Evolutionary conservation across 768 basidiomycete genomes (phyloP).

Genomic region (Cystofilobasidium ferigula): DNA sequence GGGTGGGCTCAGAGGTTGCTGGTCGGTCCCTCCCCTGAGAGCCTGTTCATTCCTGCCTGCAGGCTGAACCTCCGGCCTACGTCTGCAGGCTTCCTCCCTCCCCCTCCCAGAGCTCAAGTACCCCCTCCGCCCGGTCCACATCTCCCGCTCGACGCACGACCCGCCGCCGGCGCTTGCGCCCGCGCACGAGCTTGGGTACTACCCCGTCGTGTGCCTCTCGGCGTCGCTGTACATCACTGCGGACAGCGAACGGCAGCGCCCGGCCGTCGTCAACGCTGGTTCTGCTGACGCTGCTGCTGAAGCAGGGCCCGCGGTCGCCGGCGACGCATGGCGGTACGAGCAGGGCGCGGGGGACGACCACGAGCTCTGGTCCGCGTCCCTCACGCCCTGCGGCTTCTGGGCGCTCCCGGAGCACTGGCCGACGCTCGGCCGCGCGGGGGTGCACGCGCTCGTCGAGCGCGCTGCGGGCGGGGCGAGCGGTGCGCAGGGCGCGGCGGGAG

Average conservation of each 20-base stretch:
- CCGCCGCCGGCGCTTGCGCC: slow-evolving; percentile 12
- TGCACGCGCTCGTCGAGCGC: slow-evolving; percentile 6
- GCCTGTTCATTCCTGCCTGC: not conserved
- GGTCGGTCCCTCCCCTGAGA: slow-evolving; percentile 40
- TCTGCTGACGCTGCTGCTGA: too few species aligned
- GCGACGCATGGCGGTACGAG: slow-evolving; percentile 63
- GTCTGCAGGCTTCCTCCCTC: slow-evolving; percentile 61
- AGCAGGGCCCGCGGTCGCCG: too few species aligned
- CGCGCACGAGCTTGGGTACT: slow-evolving; percentile 39
- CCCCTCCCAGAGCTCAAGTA: slow-evolving; percentile 48
- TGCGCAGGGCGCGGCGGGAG: not conserved
- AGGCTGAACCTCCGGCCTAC: not conserved
- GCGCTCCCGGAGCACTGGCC: slow-evolving; percentile 44
- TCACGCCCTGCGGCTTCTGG: slow-evolving; percentile 69
- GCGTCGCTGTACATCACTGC: slow-evolving; percentile 59
- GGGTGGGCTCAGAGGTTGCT: slow-evolving; percentile 59
- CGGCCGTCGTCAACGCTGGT: too few species aligned
- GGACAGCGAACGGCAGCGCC: slow-evolving; percentile 50
- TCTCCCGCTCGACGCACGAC: slow-evolving; percentile 40
- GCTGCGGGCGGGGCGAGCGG: not conserved
- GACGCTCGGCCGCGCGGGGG: not conserved
- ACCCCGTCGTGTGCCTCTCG: slow-evolving; percentile 71
- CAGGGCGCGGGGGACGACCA: slow-evolving; percentile 95
- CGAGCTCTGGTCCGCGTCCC: slow-evolving; percentile 76
- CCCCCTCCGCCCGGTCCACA: slow-evolving; percentile 78